These are phyloP conservation scores for Alternaria triticina DNA, from an alignment of 2,329 filamentous ascomycete species.

Conservation along the genomic window DNA sequence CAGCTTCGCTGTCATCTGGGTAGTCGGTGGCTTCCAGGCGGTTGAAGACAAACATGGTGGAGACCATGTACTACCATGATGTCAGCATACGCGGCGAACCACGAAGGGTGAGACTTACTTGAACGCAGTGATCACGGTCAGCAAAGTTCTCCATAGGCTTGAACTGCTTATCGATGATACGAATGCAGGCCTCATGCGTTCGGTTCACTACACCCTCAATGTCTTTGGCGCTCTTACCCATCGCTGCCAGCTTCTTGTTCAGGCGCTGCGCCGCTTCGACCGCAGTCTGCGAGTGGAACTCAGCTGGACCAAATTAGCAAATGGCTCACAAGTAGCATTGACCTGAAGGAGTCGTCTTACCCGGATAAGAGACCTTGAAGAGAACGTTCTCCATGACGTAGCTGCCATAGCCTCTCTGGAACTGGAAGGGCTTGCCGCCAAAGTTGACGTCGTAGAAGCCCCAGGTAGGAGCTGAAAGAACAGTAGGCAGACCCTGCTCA, in stretches of 20 bases:
- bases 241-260: constrained; percentile 77
- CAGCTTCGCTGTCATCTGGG: constrained; percentile 88
- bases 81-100: constrained; percentile 25
- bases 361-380: constrained; percentile 99
- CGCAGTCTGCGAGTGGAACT: constrained; percentile 98
- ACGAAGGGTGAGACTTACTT: constrained; percentile 55
- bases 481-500: constrained; percentile 88
- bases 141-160: constrained; percentile 99
- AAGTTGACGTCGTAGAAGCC: constrained; percentile 99
- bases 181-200: constrained; percentile 97
- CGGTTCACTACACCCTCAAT: constrained; percentile 90
- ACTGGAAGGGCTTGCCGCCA: constrained; percentile 88
- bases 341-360: constrained; percentile 57
- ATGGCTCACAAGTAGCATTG: background rate
- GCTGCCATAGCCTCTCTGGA: constrained; percentile 94
- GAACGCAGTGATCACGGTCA: constrained; percentile 98
- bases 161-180: constrained; percentile 99
- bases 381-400: constrained; percentile 99
- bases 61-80: constrained; percentile 79
- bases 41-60: constrained; percentile 94
- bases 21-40: constrained; percentile 94
- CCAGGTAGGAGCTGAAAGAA: constrained; percentile 91
- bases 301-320: constrained; percentile 60
- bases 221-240: constrained; percentile 91
- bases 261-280: constrained; percentile 93